phyloP scores from a whole-genome alignment of 768 basidiomycete species.

The Boletus pseudo-olivaceus region DNA sequence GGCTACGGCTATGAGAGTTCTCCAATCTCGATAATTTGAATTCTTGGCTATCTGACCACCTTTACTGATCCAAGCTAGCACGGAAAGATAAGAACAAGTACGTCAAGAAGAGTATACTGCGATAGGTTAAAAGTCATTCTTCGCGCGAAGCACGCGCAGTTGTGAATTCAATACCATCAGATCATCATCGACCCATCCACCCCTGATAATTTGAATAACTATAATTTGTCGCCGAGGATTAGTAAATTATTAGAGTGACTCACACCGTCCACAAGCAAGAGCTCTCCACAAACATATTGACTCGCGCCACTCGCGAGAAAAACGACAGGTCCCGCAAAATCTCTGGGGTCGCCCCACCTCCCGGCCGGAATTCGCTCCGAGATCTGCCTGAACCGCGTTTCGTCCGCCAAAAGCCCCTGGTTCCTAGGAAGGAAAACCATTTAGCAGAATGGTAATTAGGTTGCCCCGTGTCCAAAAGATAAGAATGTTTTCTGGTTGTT shows the following conservation, averaged over 20 bases:
- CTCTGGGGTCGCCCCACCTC: constrained; percentile 62
- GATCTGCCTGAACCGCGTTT: constrained; percentile 60
- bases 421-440: constrained; percentile 44
- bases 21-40: constrained; percentile 9
- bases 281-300: constrained; percentile 68
- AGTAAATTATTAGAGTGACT: constrained; percentile 30
- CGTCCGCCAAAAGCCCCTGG: constrained; percentile 58
- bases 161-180: neutral
- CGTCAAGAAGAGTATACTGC: constrained; percentile 12
- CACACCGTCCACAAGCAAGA: constrained; percentile 66
- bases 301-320: constrained; percentile 63
- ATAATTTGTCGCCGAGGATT: neutral
- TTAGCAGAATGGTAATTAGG: constrained; percentile 11
- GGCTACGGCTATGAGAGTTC: neutral
- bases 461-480: constrained; percentile 2
- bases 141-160: neutral
- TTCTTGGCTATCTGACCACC: neutral
- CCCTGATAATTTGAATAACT: constrained; percentile 37
- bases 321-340: constrained; percentile 66
- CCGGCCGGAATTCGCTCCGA: constrained; percentile 67
- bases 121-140: neutral
- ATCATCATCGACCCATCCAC: constrained; percentile 54
- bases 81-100: constrained; percentile 11
- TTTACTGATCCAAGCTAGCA: neutral
- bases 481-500: neutral